Evolutionary conservation across 352 stramenopile species (phyloP).

Genomic region (Globisporangium yorkense): DNA sequence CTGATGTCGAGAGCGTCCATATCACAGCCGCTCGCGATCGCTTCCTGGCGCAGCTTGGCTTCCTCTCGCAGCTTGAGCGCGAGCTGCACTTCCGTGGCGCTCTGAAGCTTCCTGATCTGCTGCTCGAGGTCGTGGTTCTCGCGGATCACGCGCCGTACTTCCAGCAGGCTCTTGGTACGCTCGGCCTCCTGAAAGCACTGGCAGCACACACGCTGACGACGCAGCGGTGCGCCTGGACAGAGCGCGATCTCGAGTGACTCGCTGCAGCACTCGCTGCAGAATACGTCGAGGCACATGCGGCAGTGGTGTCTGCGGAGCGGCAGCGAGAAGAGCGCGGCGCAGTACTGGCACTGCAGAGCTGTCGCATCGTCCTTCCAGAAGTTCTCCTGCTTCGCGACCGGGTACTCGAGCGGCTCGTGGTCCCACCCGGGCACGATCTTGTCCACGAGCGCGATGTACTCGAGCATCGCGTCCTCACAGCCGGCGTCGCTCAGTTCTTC

Average conservation of each 20-base stretch:
- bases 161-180: conserved; percentile 37
- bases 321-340: conserved; percentile 36
- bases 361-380: conserved; percentile 63
- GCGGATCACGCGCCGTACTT: conserved; percentile 40
- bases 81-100: conserved; percentile 27
- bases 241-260: conserved; percentile 46
- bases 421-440: conserved; percentile 65
- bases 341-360: conserved; percentile 37
- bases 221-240: conserved; percentile 52
- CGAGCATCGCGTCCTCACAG: conserved; percentile 39
- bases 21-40: conserved; percentile 35
- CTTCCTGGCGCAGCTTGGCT: conserved; percentile 34
- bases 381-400: conserved; percentile 35
- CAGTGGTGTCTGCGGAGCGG: conserved; percentile 57
- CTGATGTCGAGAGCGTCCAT: conserved; percentile 38
- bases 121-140: conserved; percentile 65
- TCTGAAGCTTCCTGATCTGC: conserved; percentile 34
- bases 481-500: conserved; percentile 41
- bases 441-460: conserved; percentile 56
- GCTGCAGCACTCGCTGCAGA: conserved; percentile 48
- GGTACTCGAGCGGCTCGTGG: conserved; percentile 34
- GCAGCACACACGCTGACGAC: conserved; percentile 46
- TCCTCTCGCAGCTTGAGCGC: conserved; percentile 32
- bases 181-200: conserved; percentile 48
- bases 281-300: conserved; percentile 69